Percentiles rank a stretch among this genome's conserved stretches.
Evolutionary conservation across 768 basidiomycete species (phyloP).

Genomic region (Hydnomerulius pinastri): DNA sequence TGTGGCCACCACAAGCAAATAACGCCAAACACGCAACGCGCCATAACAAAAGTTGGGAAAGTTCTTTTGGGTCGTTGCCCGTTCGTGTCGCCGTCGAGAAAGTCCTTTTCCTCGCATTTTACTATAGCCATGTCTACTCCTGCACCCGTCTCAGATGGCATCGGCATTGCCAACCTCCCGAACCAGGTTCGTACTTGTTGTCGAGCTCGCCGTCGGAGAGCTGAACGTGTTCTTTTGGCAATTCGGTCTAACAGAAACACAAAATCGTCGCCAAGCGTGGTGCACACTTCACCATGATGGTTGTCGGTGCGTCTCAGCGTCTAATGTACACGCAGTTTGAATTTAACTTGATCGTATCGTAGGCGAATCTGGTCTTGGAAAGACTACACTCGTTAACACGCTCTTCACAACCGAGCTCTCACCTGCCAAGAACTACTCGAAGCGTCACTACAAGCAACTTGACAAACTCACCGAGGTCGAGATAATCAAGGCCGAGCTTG

Average conservation of each 20-base stretch:
- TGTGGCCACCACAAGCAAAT: conserved; percentile 26
- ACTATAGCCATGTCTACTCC: conserved; percentile 30
- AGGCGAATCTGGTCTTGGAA: conserved; percentile 98
- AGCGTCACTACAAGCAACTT: conserved; percentile 91
- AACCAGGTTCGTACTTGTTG: conserved; percentile 76
- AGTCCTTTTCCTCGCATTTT: conserved; percentile 4
- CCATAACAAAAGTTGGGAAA: conserved; percentile 22
- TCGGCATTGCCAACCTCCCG: conserved; percentile 95
- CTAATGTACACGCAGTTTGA: neutral
- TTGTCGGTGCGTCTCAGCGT: conserved; percentile 65
- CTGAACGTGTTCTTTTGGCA: conserved; percentile 14
- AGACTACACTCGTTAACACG: conserved; percentile 98
- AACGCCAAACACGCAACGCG: conserved; percentile 20
- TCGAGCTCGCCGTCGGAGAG: neutral
- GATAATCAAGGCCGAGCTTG: conserved; percentile 98
- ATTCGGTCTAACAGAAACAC: conserved; percentile 68
- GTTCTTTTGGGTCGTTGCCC: conserved; percentile 18
- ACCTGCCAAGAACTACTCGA: conserved; percentile 84
- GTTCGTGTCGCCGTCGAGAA: conserved; percentile 23
- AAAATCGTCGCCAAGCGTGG: conserved; percentile 98
- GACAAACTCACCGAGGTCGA: conserved; percentile 99
- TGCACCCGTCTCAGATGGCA: conserved; percentile 61
- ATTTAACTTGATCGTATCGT: neutral
- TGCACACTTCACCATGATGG: conserved; percentile 99
- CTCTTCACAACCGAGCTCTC: conserved; percentile 98